Percentiles rank a stretch among this genome's conserved stretches.
phyloP scores from a whole-genome alignment of 768 basidiomycete genomes.

The Baorangia bicolor region DNA sequence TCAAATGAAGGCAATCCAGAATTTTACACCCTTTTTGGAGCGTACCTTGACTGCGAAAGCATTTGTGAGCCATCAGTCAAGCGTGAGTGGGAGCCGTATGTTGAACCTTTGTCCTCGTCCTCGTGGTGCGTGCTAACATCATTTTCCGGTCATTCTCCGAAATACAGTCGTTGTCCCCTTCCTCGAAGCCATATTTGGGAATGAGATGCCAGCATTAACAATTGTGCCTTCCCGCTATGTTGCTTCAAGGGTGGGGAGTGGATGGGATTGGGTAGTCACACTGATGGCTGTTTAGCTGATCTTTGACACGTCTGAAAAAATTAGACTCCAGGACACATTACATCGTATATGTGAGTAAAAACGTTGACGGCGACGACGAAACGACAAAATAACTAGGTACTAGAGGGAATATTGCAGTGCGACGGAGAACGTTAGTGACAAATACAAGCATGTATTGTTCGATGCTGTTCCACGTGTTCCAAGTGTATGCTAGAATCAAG shows the following conservation, averaged over 20 bases:
- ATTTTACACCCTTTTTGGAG: constrained; percentile 20
- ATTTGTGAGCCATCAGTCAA: constrained; percentile 19
- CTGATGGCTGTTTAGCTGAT: constrained; percentile 26
- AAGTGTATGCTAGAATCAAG: constrained; percentile 31
- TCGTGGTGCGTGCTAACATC: neutral
- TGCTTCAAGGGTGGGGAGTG: constrained; percentile 18
- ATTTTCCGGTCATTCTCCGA: neutral
- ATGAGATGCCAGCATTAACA: constrained; percentile 29
- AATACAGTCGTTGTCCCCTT: constrained; percentile 20
- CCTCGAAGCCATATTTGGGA: constrained; percentile 21
- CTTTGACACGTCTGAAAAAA: neutral
- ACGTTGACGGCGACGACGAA: neutral
- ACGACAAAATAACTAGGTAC: neutral
- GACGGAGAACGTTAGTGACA: neutral
- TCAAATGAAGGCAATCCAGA: constrained; percentile 13
- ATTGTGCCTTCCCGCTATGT: constrained; percentile 22
- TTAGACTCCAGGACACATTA: neutral
- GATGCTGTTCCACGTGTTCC: neutral
- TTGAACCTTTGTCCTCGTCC: neutral
- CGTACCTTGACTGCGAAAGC: constrained; percentile 26
- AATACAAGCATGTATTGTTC: constrained; percentile 17
- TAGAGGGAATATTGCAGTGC: constrained; percentile 5
- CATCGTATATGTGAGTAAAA: constrained; percentile 1
- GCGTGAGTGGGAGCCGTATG: constrained; percentile 15
- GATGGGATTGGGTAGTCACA: constrained; percentile 31